phyloP scores from a whole-genome alignment of 257 asterid genomes.

The Voacanga thouarsii region DNA sequence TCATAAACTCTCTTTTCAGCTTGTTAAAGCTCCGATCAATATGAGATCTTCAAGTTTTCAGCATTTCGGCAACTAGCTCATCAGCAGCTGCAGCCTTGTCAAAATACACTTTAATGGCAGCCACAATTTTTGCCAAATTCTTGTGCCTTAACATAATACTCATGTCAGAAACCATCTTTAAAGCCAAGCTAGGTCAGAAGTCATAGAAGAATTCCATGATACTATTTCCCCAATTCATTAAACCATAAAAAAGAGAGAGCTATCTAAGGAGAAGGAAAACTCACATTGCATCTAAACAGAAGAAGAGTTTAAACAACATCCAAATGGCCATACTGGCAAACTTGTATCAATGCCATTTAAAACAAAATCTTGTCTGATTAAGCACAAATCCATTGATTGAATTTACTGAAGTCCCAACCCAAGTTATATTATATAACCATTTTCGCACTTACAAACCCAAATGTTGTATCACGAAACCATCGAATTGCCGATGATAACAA shows the following conservation, averaged over 20 bases:
- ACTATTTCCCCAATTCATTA: neutral
- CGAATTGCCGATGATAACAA: neutral
- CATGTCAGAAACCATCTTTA: too few relatives aligned
- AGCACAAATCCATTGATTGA: constrained; percentile 32
- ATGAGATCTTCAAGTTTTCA: too few relatives aligned
- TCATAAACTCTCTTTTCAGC: too few relatives aligned
- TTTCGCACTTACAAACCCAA: neutral
- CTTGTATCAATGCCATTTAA: constrained; percentile 97
- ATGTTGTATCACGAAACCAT: neutral
- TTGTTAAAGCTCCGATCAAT: too few relatives aligned
- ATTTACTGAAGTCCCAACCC: neutral
- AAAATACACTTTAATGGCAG: too few relatives aligned
- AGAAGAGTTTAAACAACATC: constrained; percentile 97
- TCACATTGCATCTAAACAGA: constrained; percentile 92
- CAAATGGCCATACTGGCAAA: constrained; percentile 92
- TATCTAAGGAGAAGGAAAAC: constrained; percentile 17
- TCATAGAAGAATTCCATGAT: neutral
- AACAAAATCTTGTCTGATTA: constrained; percentile 26
- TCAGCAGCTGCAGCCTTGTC: too few relatives aligned
- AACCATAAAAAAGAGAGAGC: too few relatives aligned
- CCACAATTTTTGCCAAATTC: too few relatives aligned
- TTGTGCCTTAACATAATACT: too few relatives aligned
- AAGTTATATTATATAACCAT: neutral
- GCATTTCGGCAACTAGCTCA: too few relatives aligned
- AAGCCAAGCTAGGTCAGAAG: neutral